phyloP scores from a whole-genome alignment of 2,329 filamentous ascomycete species.

The Penicillium hesseltinei region DNA sequence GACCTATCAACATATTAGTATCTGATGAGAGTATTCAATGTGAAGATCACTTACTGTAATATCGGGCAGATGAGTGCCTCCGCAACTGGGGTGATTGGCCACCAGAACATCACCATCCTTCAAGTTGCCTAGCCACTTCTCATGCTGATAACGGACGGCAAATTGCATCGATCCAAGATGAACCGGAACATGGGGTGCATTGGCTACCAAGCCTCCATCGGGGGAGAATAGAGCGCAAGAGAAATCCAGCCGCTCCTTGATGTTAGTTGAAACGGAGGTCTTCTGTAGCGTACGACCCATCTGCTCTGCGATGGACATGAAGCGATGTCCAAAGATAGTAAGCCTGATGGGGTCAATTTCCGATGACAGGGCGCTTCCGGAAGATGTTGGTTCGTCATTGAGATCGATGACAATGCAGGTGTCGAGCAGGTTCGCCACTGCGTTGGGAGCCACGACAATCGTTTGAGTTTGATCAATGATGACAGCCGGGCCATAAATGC shows the following conservation, averaged over 20 bases:
- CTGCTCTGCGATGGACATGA: constrained; percentile 60
- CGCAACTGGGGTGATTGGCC: constrained; percentile 80
- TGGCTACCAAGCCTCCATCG: constrained; percentile 67
- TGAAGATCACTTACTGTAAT: constrained; percentile 60
- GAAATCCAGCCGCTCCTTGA: constrained; percentile 83
- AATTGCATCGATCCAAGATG: constrained; percentile 85
- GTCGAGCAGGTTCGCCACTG: constrained; percentile 72
- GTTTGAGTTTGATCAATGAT: constrained; percentile 75
- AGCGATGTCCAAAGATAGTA: constrained; percentile 56
- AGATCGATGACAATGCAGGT: constrained; percentile 90
- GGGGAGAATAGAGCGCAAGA: constrained; percentile 79
- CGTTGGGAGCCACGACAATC: constrained; percentile 79
- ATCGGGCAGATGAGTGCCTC: constrained; percentile 79
- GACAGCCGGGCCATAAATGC: constrained; percentile 68
- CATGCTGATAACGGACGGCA: constrained; percentile 72
- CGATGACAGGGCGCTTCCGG: constrained; percentile 18
- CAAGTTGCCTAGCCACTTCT: constrained; percentile 76
- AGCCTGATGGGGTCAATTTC: constrained; percentile 53
- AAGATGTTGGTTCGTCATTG: constrained; percentile 52
- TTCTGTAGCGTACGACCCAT: constrained; percentile 59
- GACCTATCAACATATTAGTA: constrained; percentile 36
- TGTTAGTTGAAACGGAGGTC: constrained; percentile 62
- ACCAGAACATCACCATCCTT: constrained; percentile 79
- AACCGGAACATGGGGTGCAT: constrained; percentile 73
- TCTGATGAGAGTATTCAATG: background rate